phyloP scores from a whole-genome alignment of 305 asterid genomes.

The Solanum hybrid region DNA sequence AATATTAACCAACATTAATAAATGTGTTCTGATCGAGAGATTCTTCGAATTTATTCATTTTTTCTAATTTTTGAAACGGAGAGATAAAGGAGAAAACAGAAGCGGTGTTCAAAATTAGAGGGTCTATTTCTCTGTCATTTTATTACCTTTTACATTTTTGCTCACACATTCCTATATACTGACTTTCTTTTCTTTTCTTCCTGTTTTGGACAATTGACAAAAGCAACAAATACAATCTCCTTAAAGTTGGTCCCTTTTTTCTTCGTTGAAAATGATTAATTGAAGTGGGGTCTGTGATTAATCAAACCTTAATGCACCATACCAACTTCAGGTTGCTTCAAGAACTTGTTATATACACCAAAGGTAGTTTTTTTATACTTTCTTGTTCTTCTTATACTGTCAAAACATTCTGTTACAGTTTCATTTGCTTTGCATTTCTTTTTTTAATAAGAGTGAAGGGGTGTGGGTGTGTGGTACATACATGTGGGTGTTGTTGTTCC shows the following conservation, averaged over 20 bases:
- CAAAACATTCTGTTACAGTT: conserved; percentile 14
- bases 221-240: neutral
- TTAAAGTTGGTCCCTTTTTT: neutral
- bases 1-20: neutral
- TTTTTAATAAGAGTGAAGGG: neutral
- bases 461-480: conserved; percentile 3
- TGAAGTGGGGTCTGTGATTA: conserved; percentile 1
- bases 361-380: neutral
- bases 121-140: neutral
- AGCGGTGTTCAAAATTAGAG: neutral
- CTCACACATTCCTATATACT: neutral
- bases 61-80: neutral
- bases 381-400: neutral
- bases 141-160: neutral
- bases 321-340: neutral
- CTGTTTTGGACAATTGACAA: neutral
- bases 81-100: neutral
- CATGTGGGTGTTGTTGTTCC: conserved; percentile 27
- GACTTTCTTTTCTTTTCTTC: neutral
- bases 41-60: neutral
- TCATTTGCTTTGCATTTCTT: conserved; percentile 14
- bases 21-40: neutral
- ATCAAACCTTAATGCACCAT: neutral
- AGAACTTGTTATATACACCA: neutral
- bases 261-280: neutral